Percentiles rank a stretch among this genome's conserved stretches.
These are phyloP conservation scores for Penicillium malachiteum DNA, from an alignment of 495 filamentous ascomycete species.

Conservation along the genomic window DNA sequence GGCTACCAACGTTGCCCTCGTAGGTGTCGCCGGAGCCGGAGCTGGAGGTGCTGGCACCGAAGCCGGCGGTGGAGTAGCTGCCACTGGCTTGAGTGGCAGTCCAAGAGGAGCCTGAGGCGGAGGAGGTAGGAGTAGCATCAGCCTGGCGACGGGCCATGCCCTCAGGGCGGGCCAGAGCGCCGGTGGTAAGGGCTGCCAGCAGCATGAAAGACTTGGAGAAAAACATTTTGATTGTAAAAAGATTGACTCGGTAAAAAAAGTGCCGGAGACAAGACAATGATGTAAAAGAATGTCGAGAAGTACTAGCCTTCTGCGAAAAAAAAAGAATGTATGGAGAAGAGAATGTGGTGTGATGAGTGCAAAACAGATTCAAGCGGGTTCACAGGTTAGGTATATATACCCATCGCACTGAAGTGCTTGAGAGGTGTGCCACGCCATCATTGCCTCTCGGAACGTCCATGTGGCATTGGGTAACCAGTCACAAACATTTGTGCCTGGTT, in stretches of 20 bases:
- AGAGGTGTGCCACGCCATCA: too few relatives aligned
- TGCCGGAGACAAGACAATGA: conserved; percentile 1
- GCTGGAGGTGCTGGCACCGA: conserved; percentile 30
- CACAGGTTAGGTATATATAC: conserved; percentile 19
- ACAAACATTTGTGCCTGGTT: conserved; percentile 19
- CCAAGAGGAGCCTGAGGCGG: conserved; percentile 12
- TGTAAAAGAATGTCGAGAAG: conserved; percentile 26
- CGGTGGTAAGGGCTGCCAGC: conserved; percentile 34
- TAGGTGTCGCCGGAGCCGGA: conserved; percentile 34
- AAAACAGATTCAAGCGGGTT: not conserved
- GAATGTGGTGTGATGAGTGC: conserved; percentile 10
- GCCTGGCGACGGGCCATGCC: conserved; percentile 30
- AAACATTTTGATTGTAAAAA: conserved; percentile 27
- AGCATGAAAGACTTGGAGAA: conserved; percentile 39
- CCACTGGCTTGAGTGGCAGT: conserved; percentile 22
- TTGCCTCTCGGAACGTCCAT: too few relatives aligned
- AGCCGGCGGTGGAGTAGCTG: conserved; percentile 26
- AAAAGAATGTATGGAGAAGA: conserved; percentile 22
- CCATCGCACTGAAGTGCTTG: not conserved
- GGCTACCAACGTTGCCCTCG: conserved; percentile 48
- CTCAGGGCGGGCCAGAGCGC: conserved; percentile 23
- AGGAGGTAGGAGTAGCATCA: conserved; percentile 7
- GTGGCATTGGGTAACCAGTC: conserved; percentile 6
- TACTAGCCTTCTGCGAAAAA: conserved; percentile 18
- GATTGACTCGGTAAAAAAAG: conserved; percentile 10